Evolutionary conservation across 2,329 filamentous ascomycete species (phyloP), one percentile per base, ranked within the genome.

Genomic region (Aspergillus awamori): DNA sequence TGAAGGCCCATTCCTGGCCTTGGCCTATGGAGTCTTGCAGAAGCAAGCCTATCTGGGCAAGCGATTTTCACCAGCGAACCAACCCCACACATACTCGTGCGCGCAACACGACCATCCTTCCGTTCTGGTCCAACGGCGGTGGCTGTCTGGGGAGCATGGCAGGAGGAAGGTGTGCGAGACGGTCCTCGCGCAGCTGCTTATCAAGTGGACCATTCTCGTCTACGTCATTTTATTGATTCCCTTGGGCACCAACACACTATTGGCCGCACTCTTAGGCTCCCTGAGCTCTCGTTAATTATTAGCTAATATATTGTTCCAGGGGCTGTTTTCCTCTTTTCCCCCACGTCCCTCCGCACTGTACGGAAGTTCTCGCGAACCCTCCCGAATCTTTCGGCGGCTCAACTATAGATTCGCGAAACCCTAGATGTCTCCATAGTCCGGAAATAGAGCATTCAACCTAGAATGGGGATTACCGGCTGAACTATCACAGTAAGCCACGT

Each of bases 171-270:
- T 17, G 36, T 45, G 20, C 51, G 30, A 57, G 43, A 38, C 11
- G 30, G 36, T 60, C 49, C 62, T 59, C 61, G 58, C 43, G 61
- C 53, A 53, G 54, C 51, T 53, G 57, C 43, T 55, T 53, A 54
- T 58, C 28, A 45, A 22, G 54, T 56, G 53, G 51, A 33, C 33
- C 58, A 65, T 65, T 65, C 64, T 45, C 26, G 28, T 57, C 51
- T 51, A 64, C 61, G 64, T 66, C 65, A 67, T 58, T 64, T 59
- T 66, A 64, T 68, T 67, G 58, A 64, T 62, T 57, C 48, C 28
- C 22, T 38, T 51, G 39, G 45, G 54, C 55, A 58, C 43, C 53
- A 13, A 26, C 24, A 20, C 22, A 28, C 53, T 55, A 55, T 55
- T 55, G 53, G 53, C 38, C 41, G 24, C 24, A 45, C 43, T 15